These are phyloP conservation scores for Fusarium sp. DNA, from an alignment of 2,329 filamentous ascomycete species.

Conservation along the genomic window DNA sequence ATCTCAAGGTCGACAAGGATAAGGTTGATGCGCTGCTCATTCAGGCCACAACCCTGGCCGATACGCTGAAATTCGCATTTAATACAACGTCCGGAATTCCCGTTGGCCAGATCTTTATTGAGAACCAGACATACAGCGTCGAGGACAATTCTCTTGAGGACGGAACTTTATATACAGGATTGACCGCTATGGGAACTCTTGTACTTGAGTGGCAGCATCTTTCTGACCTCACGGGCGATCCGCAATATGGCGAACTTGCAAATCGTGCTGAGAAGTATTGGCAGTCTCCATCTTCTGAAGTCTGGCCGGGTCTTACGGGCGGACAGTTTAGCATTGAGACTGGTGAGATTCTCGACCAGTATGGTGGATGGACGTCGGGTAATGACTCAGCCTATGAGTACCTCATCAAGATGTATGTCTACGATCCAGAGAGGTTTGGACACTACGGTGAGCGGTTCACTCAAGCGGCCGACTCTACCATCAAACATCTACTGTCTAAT, in stretches of 20 bases:
- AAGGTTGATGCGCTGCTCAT: conserved; percentile 64
- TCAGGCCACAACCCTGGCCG: conserved; percentile 73
- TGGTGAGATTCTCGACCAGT: conserved; percentile 41
- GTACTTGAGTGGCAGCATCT: conserved; percentile 23
- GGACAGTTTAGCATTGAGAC: conserved; percentile 12
- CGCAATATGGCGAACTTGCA: conserved; percentile 1
- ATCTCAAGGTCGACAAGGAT: conserved; percentile 50
- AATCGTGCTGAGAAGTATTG: conserved; percentile 7
- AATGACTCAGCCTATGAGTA: conserved; percentile 71
- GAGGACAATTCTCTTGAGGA: background rate
- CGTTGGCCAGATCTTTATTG: background rate
- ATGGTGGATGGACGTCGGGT: conserved; percentile 66
- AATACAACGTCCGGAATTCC: conserved; percentile 12
- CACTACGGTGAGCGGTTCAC: conserved; percentile 52
- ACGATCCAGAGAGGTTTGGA: conserved; percentile 67
- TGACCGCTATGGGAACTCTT: conserved; percentile 11
- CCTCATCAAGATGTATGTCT: conserved; percentile 69
- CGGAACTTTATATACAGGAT: background rate
- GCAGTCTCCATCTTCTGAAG: conserved; percentile 11
- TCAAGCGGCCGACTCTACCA: conserved; percentile 60
- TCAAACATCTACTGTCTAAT: conserved; percentile 53
- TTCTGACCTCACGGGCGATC: conserved; percentile 11
- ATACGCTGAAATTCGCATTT: conserved; percentile 34
- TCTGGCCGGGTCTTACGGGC: conserved; percentile 19
- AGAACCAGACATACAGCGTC: conserved; percentile 5